Conservation (phyloP, 495 filamentous ascomycete species). For the Hyaloscypha finlandica region DNA sequence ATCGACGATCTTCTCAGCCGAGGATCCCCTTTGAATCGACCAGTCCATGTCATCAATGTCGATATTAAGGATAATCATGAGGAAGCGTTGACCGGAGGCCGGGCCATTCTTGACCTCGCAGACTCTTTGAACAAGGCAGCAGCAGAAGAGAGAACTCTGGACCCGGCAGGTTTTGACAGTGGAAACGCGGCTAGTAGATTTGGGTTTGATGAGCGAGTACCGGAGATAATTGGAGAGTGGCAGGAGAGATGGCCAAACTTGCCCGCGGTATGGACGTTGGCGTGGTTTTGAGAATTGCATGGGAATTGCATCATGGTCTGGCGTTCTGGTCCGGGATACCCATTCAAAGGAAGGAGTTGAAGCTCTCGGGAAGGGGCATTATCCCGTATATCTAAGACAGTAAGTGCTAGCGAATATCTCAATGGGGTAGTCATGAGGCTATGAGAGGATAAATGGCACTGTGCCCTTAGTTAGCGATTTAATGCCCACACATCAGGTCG, state of each 20-base stretch:
- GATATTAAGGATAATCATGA: slow-evolving; percentile 99
- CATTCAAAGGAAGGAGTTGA: slow-evolving; percentile 11
- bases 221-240: slow-evolving; percentile 92
- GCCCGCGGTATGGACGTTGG: slow-evolving; percentile 90
- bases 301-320: slow-evolving; percentile 1
- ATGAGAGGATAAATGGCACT: background rate
- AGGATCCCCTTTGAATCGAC: slow-evolving; percentile 79
- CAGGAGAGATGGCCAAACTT: slow-evolving; percentile 92
- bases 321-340: slow-evolving; percentile 29
- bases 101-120: slow-evolving; percentile 89
- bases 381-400: background rate
- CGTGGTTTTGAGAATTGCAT: slow-evolving; percentile 72
- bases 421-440: background rate
- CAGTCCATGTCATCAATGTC: slow-evolving; percentile 96
- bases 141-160: slow-evolving; percentile 68
- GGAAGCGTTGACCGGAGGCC: slow-evolving; percentile 87
- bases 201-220: slow-evolving; percentile 91
- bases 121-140: slow-evolving; percentile 84
- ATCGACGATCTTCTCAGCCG: slow-evolving; percentile 89
- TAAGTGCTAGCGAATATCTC: background rate
- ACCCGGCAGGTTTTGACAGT: slow-evolving; percentile 64
- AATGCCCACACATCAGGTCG: background rate
- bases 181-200: slow-evolving; percentile 65
- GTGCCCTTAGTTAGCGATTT: background rate
- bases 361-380: background rate